Evolutionary conservation across 257 asterid genomes (phyloP).

Genomic region (Solanum sejunctum): DNA sequence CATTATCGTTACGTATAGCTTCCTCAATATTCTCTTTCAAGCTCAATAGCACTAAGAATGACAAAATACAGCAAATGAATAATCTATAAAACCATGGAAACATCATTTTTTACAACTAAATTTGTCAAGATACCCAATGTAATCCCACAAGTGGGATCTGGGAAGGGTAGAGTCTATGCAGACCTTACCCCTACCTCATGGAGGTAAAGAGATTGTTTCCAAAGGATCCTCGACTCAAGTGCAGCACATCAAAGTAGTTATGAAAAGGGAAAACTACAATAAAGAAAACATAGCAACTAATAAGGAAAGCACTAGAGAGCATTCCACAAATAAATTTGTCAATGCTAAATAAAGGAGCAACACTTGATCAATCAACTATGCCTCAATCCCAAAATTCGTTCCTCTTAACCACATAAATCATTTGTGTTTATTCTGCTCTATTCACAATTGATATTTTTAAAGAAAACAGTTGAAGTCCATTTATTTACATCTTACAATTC

Average conservation of each 20-base stretch:
- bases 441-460: background rate
- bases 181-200: background rate
- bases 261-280: background rate
- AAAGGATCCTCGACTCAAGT: background rate
- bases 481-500: background rate
- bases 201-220: background rate
- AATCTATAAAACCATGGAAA: background rate
- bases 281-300: background rate
- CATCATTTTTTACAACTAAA: background rate
- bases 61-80: background rate
- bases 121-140: background rate
- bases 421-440: background rate
- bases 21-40: slow-evolving; percentile 69
- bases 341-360: background rate
- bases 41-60: slow-evolving; percentile 61
- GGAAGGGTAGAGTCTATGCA: background rate
- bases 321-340: background rate
- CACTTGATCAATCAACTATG: background rate
- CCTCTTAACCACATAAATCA: background rate
- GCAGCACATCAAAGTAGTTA: background rate
- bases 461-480: background rate
- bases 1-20: slow-evolving; percentile 69
- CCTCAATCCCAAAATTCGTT: background rate
- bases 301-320: background rate
- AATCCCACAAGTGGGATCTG: background rate